phyloP scores from a whole-genome alignment of 1,284 basidiomycete genomes.

The Psilocybe mexicana region DNA sequence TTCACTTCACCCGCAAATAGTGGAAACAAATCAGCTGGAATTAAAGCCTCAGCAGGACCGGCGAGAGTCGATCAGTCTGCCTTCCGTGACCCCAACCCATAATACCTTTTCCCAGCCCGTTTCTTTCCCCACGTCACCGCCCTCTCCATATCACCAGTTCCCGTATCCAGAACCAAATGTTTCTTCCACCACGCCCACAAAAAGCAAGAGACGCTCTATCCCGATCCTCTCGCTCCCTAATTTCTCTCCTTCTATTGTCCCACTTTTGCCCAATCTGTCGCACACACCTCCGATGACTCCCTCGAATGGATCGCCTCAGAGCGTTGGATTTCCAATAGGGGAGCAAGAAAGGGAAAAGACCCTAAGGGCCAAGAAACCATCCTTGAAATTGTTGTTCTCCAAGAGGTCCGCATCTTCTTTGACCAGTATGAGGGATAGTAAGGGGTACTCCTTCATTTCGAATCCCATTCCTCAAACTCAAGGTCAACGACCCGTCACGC shows the following conservation, averaged over 20 bases:
- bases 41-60: neutral
- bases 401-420: constrained; percentile 47
- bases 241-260: constrained; percentile 26
- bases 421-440: constrained; percentile 17
- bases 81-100: neutral
- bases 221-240: constrained; percentile 43
- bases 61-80: neutral
- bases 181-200: constrained; percentile 12
- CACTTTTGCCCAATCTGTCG: neutral
- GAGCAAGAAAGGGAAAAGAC: constrained; percentile 2
- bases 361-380: constrained; percentile 51
- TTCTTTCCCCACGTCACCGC: constrained; percentile 33
- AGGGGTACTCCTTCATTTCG: constrained; percentile 30
- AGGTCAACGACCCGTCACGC: neutral
- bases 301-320: constrained; percentile 3
- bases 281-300: constrained; percentile 1
- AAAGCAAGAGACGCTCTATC: constrained; percentile 40
- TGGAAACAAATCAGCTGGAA: constrained; percentile 11
- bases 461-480: constrained; percentile 16
- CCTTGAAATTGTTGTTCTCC: constrained; percentile 53
- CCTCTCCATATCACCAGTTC: constrained; percentile 1
- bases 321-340: neutral
- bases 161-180: constrained; percentile 19
- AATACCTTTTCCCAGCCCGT: constrained; percentile 21
- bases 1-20: constrained; percentile 3